Conservation (phyloP, 2,329 filamentous ascomycete species). For the Scytalidium lignicola region DNA sequence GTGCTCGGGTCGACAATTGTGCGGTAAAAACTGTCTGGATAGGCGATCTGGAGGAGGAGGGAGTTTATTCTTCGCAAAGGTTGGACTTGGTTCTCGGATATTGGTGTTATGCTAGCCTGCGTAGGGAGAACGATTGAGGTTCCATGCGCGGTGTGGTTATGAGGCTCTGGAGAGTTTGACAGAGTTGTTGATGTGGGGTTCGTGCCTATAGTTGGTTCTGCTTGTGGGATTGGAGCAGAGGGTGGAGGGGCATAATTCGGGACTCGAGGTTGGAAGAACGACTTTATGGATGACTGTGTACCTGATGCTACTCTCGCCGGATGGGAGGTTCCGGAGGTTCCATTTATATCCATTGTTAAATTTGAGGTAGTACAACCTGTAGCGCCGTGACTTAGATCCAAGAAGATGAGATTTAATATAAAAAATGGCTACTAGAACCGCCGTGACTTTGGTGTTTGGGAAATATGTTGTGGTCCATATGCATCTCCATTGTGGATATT, state of each 20-base stretch:
- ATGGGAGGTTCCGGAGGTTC: conserved; percentile 4
- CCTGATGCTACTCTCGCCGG: conserved; percentile 4
- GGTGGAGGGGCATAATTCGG: conserved; percentile 40
- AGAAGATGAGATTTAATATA: background rate
- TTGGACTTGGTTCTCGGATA: conserved; percentile 47
- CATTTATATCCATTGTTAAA: conserved; percentile 14
- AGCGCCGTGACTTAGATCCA: background rate
- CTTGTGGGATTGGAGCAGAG: conserved; percentile 21
- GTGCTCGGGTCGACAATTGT: conserved; percentile 44
- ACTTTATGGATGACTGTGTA: conserved; percentile 53
- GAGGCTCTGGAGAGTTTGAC: conserved; percentile 9
- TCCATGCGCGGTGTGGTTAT: conserved; percentile 12
- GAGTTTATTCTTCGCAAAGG: conserved; percentile 60
- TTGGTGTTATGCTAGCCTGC: conserved; percentile 47
- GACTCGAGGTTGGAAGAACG: conserved; percentile 52
- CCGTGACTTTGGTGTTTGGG: too few relatives aligned
- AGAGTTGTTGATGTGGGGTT: conserved; percentile 8
- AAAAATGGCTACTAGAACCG: too few relatives aligned
- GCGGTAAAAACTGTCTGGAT: conserved; percentile 60
- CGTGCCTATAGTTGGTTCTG: too few relatives aligned
- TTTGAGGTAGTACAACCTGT: background rate
- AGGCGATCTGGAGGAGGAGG: conserved; percentile 58
- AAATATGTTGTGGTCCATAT: background rate
- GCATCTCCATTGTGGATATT: background rate
- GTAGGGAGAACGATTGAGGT: conserved; percentile 26